A percentile compares a stretch with the other conserved stretches of the same genome.
Evolutionary conservation across 208 protist genomes (phyloP).

Genomic region (Acanthamoeba sp.): DNA sequence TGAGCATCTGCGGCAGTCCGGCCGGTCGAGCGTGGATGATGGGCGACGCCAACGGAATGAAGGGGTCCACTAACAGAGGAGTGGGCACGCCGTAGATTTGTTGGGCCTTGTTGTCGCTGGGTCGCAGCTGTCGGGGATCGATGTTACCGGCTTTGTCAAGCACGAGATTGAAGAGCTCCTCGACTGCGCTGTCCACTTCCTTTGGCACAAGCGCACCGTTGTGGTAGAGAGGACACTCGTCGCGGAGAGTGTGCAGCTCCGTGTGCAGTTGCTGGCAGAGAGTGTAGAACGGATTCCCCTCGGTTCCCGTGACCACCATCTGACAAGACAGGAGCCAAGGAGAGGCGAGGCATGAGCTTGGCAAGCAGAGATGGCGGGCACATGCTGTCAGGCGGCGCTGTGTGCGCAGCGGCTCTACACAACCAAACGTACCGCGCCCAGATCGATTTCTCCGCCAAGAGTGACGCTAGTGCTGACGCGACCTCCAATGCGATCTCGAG

Average conservation of each 20-base stretch:
- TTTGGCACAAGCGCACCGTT: not conserved
- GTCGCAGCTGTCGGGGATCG: not conserved
- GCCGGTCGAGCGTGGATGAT: not conserved
- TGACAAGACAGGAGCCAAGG: not conserved
- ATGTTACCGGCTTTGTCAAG: conserved; percentile 7
- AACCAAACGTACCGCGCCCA: conserved; percentile 41
- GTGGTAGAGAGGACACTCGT: conserved; percentile 32
- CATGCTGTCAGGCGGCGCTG: no score
- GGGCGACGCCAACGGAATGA: not conserved
- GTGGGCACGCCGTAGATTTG: not conserved
- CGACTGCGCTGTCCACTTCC: conserved; percentile 19
- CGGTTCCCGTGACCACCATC: conserved; percentile 67
- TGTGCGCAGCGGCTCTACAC: not conserved
- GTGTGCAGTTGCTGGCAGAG: conserved; percentile 30
- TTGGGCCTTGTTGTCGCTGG: not conserved
- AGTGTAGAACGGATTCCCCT: conserved; percentile 40
- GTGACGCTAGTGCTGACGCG: conserved; percentile 33
- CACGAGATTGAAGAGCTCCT: conserved; percentile 61
- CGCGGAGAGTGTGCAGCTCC: conserved; percentile 9
- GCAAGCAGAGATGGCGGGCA: not conserved
- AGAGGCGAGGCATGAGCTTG: not conserved
- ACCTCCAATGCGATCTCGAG: conserved; percentile 66
- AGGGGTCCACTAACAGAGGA: not conserved
- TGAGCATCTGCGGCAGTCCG: not conserved
- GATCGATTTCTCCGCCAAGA: conserved; percentile 37